A percentile compares a stretch with the other conserved stretches of the same genome.
Conservation (phyloP, 441 rosid genomes). For the Flueggea neowawraea region DNA sequence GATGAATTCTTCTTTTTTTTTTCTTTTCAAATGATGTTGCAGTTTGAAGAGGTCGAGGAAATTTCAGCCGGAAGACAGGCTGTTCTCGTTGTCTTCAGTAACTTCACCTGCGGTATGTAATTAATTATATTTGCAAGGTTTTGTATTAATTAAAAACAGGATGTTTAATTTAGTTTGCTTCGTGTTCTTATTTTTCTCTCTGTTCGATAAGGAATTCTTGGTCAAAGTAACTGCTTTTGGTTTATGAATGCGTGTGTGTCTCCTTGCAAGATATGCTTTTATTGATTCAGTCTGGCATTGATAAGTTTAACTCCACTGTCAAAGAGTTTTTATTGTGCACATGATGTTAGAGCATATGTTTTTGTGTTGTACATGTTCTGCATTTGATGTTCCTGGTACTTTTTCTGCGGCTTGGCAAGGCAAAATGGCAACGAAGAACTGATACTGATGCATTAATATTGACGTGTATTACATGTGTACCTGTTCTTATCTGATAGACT, state of each 20-base stretch:
- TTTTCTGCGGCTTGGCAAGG: background rate
- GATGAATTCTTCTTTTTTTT: background rate
- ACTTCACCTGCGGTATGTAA: conserved; percentile 89
- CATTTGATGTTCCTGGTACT: background rate
- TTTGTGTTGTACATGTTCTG: too few species aligned
- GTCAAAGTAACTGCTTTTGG: too few species aligned
- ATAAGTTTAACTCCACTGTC: too few species aligned
- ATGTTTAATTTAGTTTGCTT: too few species aligned
- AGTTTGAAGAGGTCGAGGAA: conserved; percentile 95
- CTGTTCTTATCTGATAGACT: background rate
- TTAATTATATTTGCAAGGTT: background rate
- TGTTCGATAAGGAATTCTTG: too few species aligned
- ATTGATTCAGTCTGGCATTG: background rate
- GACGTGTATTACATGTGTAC: background rate
- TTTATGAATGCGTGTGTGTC: background rate
- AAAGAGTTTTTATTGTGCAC: too few species aligned
- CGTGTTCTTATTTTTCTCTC: too few species aligned
- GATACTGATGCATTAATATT: background rate
- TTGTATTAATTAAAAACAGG: too few species aligned
- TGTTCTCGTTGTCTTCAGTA: conserved; percentile 88
- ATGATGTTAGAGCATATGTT: too few species aligned
- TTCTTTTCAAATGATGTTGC: conserved; percentile 8
- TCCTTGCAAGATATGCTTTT: conserved; percentile 1
- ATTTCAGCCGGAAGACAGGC: conserved; percentile 95
- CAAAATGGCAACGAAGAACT: too few species aligned